Evolutionary conservation across 1,139 yeast species (phyloP).

Genomic region (Pichia sp.): DNA sequence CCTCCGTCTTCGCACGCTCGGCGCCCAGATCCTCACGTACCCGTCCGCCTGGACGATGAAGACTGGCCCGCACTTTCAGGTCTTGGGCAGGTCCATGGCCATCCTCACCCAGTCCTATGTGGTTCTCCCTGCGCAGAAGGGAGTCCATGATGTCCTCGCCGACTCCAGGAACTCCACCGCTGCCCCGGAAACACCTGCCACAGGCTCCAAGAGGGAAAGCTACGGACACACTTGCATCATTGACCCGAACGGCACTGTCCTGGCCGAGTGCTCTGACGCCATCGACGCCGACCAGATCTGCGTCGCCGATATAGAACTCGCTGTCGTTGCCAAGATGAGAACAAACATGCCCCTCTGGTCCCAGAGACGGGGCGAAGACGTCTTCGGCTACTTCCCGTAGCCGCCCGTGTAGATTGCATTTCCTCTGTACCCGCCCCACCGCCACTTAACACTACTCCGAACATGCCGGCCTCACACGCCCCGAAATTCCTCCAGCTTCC

Average conservation of each 20-base stretch:
- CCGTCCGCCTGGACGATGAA: constrained; percentile 92
- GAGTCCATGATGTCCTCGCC: constrained; percentile 45
- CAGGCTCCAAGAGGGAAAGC: constrained; percentile 36
- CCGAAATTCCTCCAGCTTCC: not conserved
- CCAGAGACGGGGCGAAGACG: constrained; percentile 58
- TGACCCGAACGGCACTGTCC: constrained; percentile 86
- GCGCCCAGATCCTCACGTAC: constrained; percentile 74
- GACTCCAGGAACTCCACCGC: constrained; percentile 34
- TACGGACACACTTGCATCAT: constrained; percentile 85
- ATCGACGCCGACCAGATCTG: constrained; percentile 47
- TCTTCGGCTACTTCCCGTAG: constrained; percentile 36
- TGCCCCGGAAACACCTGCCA: constrained; percentile 21
- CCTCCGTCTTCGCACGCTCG: constrained; percentile 55
- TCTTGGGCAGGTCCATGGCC: constrained; percentile 76
- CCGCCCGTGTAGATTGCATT: not conserved
- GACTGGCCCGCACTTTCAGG: constrained; percentile 93
- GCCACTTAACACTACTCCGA: not conserved
- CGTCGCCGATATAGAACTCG: constrained; percentile 66
- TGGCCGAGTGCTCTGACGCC: constrained; percentile 56
- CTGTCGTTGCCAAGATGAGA: constrained; percentile 46
- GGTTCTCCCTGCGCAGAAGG: constrained; percentile 88
- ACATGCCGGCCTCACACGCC: not conserved
- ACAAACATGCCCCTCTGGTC: constrained; percentile 68
- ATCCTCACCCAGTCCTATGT: constrained; percentile 85
- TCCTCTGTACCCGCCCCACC: not conserved